Evolutionary conservation across 768 basidiomycete genomes (phyloP).

Genomic region (Fomitopsis serialis): DNA sequence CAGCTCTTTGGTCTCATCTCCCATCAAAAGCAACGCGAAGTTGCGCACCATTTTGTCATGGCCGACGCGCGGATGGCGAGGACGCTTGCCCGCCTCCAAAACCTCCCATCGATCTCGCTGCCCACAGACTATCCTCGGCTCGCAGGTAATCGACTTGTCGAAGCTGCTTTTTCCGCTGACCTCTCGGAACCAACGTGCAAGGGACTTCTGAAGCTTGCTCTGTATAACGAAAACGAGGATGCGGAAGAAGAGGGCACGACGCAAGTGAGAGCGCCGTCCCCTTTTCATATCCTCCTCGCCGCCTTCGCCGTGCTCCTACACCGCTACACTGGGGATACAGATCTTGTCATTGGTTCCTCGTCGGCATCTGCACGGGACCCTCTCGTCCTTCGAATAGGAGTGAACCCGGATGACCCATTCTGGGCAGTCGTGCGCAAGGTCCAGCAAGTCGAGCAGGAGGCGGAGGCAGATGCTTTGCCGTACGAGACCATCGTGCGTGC

Average conservation of each 20-base stretch:
- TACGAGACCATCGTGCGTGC: slow-evolving; percentile 72
- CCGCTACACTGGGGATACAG: slow-evolving; percentile 93
- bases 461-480: slow-evolving; percentile 74
- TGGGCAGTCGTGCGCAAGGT: slow-evolving; percentile 85
- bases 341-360: slow-evolving; percentile 87
- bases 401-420: slow-evolving; percentile 84
- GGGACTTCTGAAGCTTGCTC: slow-evolving; percentile 77
- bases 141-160: slow-evolving; percentile 72
- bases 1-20: no score
- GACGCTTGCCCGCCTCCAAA: slow-evolving; percentile 63
- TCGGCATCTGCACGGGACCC: slow-evolving; percentile 71
- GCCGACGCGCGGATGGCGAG: slow-evolving; percentile 34
- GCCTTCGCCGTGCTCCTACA: slow-evolving; percentile 89
- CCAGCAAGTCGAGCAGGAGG: slow-evolving; percentile 78
- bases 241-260: slow-evolving; percentile 34
- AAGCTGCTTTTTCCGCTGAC: slow-evolving; percentile 69
- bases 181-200: slow-evolving; percentile 71
- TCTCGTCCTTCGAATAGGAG: slow-evolving; percentile 74
- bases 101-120: slow-evolving; percentile 83
- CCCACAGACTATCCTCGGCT: slow-evolving; percentile 96
- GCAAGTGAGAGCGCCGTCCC: slow-evolving; percentile 52
- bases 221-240: slow-evolving; percentile 62
- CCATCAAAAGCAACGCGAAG: no score
- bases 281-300: slow-evolving; percentile 89
- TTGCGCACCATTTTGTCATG: slow-evolving; percentile 14